A percentile compares a stretch with the other conserved stretches of the same genome.
These are phyloP conservation scores for Colletotrichum horii DNA, from an alignment of 2,329 filamentous ascomycete species.

Conservation along the genomic window DNA sequence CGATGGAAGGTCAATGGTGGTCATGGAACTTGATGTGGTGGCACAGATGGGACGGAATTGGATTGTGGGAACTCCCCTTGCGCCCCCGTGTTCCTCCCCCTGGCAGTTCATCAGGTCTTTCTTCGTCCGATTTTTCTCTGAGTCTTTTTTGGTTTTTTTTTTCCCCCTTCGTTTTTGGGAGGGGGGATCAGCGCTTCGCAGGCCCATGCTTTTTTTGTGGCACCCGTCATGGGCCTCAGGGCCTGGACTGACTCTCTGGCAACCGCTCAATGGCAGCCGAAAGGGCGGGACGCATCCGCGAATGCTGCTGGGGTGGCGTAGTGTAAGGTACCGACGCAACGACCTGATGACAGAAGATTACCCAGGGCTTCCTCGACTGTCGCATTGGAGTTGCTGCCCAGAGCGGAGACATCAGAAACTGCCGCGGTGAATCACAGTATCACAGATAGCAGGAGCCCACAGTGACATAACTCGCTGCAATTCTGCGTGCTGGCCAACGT, in stretches of 20 bases:
- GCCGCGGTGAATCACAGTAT: not conserved
- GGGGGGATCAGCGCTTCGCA: slow-evolving; percentile 4
- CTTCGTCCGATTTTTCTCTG: not conserved
- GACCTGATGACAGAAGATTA: slow-evolving; percentile 9
- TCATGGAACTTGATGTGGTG: not conserved
- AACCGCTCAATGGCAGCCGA: not conserved
- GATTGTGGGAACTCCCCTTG: not conserved
- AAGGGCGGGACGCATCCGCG: not conserved
- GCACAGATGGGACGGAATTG: not conserved
- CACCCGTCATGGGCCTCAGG: not conserved
- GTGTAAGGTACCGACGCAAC: slow-evolving; percentile 10
- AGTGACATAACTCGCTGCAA: not conserved
- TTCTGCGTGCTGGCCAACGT: not conserved
- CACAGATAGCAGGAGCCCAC: not conserved
- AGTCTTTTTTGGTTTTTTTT: not conserved
- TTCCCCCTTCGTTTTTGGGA: not conserved
- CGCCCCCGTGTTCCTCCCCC: not conserved
- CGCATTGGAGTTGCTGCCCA: not conserved
- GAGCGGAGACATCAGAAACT: not conserved
- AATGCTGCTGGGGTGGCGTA: slow-evolving; percentile 5
- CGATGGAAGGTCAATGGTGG: not conserved
- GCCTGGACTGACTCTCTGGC: slow-evolving; percentile 17
- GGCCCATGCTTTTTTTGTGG: slow-evolving; percentile 17
- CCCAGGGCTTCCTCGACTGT: slow-evolving; percentile 3
- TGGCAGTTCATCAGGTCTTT: slow-evolving; percentile 11